Evolutionary conservation across 2,329 filamentous ascomycete genomes (phyloP).

Genomic region (Colletotrichum orchidophilum): DNA sequence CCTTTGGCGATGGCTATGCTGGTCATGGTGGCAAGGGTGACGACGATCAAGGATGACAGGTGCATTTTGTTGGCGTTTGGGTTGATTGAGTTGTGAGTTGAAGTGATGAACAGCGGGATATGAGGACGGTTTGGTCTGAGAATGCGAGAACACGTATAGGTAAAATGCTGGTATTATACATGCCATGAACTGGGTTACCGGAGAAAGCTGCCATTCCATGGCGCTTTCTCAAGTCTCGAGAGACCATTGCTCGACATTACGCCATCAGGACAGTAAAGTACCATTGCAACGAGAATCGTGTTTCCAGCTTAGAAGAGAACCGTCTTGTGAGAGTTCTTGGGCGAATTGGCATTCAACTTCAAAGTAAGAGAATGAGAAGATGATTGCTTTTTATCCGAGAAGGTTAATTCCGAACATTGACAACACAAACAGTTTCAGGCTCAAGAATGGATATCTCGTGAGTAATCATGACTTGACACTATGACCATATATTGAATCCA

Average conservation of each 20-base stretch:
- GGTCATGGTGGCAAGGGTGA: neutral
- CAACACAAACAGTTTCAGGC: no score
- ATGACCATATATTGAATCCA: no score
- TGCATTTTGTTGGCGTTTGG: neutral
- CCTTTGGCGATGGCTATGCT: neutral
- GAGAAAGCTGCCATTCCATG: neutral
- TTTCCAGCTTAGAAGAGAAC: no score
- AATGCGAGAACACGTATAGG: neutral
- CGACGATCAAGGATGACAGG: neutral
- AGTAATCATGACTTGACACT: no score
- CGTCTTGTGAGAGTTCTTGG: no score
- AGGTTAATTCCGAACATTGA: no score
- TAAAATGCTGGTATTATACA: neutral
- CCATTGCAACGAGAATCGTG: no score
- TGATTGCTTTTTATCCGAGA: no score
- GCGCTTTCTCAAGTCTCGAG: neutral
- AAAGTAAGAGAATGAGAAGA: no score
- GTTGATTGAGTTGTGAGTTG: neutral
- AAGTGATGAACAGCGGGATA: neutral
- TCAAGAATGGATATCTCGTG: no score
- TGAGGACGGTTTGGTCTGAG: neutral
- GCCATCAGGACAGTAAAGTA: neutral
- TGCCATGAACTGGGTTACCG: neutral
- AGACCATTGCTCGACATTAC: neutral
- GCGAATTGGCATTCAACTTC: no score